Base-by-base conservation (phyloP, 2,329 filamentous ascomycete species). In the Dactylellina parvicollis region DNA sequence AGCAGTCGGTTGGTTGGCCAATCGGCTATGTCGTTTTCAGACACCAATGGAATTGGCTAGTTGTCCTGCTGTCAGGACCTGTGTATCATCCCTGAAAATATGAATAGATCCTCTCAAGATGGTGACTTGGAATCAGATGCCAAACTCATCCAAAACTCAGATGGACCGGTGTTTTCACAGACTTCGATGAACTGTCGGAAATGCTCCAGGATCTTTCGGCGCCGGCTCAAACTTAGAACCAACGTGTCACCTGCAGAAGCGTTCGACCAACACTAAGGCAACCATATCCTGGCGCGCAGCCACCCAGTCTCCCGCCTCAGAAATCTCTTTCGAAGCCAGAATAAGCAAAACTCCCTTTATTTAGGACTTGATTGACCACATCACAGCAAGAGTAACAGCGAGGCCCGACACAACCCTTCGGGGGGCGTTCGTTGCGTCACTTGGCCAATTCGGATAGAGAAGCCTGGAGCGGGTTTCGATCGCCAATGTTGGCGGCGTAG, bases 361-460 rank as follows among this genome's bases (percentile, higher is more conserved):
- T 38, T 22, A 38, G 16, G 14, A 30, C 22, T 16, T 20, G 22
- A 24, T 28, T 26, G 22, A 42, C 16, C n/a, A 40, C 36, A 42
- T 42, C 52, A 34, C 36, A 40, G 20, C 22, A n/a, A 18, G 24
- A 54, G 16, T 26, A 28, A 18, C 52, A 30, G 52, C 30, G 9
- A 18, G 36, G 34, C 14, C 20, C 9, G 16, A 34, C n/a, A n/a
- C 26, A 36, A 26, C 30, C 34, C 36, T 26, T 56, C 16, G 18
- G 36, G 52, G 52, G 50, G 18, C 52, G 34, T 56, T 56, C 34
- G 52, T 42, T 56, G 18, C 36, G 52, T 36, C 4, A 42, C 20
- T 56, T 56, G 52, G 52, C 52, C 16, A 56, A 40, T 24, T 56
- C 52, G 52, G 52, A 40, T 56, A 9, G 52, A 42, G 52, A 56